Percentiles rank a stretch among this genome's conserved stretches.
Conservation (phyloP, 805 yeast species). For the Monosporozyma siamensis region DNA sequence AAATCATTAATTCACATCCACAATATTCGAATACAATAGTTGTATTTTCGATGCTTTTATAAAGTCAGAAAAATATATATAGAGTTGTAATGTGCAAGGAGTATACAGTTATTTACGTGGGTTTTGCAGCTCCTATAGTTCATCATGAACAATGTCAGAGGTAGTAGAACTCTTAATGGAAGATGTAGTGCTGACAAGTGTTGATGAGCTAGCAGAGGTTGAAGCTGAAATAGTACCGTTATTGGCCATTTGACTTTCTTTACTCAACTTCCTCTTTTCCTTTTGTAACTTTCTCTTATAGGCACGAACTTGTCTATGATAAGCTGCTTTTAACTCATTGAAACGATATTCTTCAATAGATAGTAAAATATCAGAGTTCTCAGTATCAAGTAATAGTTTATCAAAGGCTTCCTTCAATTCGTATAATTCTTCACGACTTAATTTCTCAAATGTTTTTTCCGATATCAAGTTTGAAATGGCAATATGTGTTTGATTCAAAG, state of each 20-base stretch:
- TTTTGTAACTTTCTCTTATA: slow-evolving; percentile 22
- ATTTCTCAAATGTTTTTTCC: slow-evolving; percentile 13
- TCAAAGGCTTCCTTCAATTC: slow-evolving; percentile 25
- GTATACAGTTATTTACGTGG: no score
- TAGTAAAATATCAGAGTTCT: slow-evolving; percentile 13
- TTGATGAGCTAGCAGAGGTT: no score
- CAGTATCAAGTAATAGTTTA: slow-evolving; percentile 11
- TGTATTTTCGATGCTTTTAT: no score
- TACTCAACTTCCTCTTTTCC: slow-evolving; percentile 3
- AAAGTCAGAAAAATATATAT: no score
- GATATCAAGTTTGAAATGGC: slow-evolving; percentile 20
- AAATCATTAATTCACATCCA: no score
- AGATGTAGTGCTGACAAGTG: background rate
- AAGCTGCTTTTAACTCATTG: slow-evolving; percentile 23
- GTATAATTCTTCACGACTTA: slow-evolving; percentile 27
- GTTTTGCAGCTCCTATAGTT: background rate
- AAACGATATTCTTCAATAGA: slow-evolving; percentile 24
- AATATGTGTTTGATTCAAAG: slow-evolving; percentile 11
- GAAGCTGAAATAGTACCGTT: background rate
- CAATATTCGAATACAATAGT: no score
- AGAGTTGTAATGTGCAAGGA: no score
- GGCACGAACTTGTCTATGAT: slow-evolving; percentile 19
- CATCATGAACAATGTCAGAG: background rate
- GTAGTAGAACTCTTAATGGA: background rate
- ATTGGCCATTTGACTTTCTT: background rate